Evolutionary conservation across 1,139 yeast genomes (phyloP).

Genomic region (Pichiaceae sp.): DNA sequence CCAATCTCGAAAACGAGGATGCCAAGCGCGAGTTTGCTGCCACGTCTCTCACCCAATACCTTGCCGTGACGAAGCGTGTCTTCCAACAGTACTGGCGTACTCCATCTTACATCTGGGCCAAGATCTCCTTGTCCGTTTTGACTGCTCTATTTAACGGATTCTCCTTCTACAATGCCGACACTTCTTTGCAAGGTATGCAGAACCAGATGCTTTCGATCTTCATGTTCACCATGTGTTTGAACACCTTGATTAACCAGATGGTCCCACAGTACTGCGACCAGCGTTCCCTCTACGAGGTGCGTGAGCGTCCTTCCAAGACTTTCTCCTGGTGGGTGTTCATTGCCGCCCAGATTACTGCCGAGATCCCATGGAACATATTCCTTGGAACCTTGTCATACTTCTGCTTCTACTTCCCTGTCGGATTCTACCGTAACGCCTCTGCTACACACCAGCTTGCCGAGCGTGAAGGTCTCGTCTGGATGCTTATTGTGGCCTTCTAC

Average conservation of each 20-base stretch:
- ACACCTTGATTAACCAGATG: conserved; percentile 63
- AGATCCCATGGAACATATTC: conserved; percentile 66
- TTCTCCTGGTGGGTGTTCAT: conserved; percentile 45
- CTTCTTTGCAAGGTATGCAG: conserved; percentile 50
- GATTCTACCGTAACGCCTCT: conserved; percentile 50
- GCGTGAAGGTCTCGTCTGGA: conserved; percentile 63
- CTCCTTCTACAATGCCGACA: conserved; percentile 61
- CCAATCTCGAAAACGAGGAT: conserved; percentile 19
- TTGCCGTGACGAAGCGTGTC: conserved; percentile 45
- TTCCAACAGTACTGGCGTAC: conserved; percentile 67
- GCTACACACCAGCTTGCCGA: conserved; percentile 42
- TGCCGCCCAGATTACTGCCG: conserved; percentile 58
- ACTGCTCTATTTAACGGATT: conserved; percentile 65
- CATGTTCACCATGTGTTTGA: conserved; percentile 56
- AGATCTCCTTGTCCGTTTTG: conserved; percentile 42
- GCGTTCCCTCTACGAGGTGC: conserved; percentile 77
- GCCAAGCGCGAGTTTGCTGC: conserved; percentile 41
- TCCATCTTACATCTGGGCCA: conserved; percentile 65
- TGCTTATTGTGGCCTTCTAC: conserved; percentile 32
- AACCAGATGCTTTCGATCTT: conserved; percentile 63
- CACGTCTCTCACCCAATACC: conserved; percentile 38
- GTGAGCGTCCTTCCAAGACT: conserved; percentile 71
- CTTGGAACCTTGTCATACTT: conserved; percentile 61
- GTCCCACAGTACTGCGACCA: conserved; percentile 64
- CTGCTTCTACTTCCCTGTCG: conserved; percentile 80